Conservation (phyloP, 75 land plant genomes). For the Chamaecyparis obtusa region DNA sequence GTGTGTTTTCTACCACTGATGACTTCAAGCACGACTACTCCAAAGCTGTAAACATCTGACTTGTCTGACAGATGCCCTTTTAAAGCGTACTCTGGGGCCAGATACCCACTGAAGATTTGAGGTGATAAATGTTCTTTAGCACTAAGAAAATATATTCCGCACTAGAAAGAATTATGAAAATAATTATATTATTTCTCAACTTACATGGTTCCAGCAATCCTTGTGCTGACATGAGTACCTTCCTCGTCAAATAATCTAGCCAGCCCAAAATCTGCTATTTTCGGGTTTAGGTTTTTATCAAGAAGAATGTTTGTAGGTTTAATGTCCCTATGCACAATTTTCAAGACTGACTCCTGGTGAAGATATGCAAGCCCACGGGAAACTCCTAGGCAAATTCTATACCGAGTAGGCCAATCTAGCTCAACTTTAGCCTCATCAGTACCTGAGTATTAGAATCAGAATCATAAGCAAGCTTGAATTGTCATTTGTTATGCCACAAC, state of each 20-base stretch:
- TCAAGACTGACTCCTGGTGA: slow-evolving; percentile 25
- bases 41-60: slow-evolving; percentile 25
- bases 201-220: slow-evolving; percentile 24
- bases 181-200: neutral
- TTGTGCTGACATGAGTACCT: slow-evolving; percentile 8
- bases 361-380: slow-evolving; percentile 38
- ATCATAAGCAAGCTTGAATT: neutral
- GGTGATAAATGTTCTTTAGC: neutral
- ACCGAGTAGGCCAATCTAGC: slow-evolving; percentile 29
- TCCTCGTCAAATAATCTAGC: slow-evolving; percentile 21
- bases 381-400: slow-evolving; percentile 27
- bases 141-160: neutral
- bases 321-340: slow-evolving; percentile 42
- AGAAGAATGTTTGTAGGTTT: slow-evolving; percentile 38
- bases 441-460: neutral
- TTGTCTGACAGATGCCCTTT: slow-evolving; percentile 19
- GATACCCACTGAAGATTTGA: slow-evolving; percentile 8
- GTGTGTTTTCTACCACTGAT: slow-evolving; percentile 3
- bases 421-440: neutral
- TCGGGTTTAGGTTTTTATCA: slow-evolving; percentile 27
- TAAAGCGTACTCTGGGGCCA: slow-evolving; percentile 19
- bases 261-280: slow-evolving; percentile 32
- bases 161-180: neutral
- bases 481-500: neutral
- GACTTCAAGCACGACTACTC: slow-evolving; percentile 17